Evolutionary conservation across 2,329 filamentous ascomycete species (phyloP).

Genomic region (Emergomyces africanus): DNA sequence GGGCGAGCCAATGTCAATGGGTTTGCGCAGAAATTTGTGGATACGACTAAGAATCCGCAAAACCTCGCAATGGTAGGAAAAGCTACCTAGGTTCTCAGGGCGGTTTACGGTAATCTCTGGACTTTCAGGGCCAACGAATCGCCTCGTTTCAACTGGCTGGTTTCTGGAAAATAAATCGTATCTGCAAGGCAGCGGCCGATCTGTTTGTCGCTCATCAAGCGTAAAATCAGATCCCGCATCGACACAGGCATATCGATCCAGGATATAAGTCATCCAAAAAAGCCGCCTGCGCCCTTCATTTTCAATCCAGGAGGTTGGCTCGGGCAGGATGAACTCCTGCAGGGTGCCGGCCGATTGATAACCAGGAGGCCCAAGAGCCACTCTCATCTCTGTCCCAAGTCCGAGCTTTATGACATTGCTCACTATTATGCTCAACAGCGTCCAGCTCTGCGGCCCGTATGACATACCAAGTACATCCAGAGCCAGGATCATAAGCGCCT

Average conservation of each 20-base stretch:
- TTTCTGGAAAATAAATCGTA: conserved; percentile 36
- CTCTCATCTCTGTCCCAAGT: conserved; percentile 29
- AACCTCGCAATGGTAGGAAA: conserved; percentile 36
- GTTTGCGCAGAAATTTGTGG: conserved; percentile 31
- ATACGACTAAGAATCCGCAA: conserved; percentile 32
- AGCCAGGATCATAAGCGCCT: conserved; percentile 31
- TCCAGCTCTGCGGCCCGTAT: conserved; percentile 33
- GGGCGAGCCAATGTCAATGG: conserved; percentile 29
- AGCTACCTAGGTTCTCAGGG: conserved; percentile 34
- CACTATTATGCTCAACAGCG: conserved; percentile 27
- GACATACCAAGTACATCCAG: conserved; percentile 33
- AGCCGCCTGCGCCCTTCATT: conserved; percentile 32
- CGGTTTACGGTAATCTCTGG: conserved; percentile 21
- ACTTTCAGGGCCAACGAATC: conserved; percentile 14
- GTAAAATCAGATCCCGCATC: conserved; percentile 34
- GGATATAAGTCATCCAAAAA: conserved; percentile 36
- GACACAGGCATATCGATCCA: conserved; percentile 34
- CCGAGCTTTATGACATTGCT: conserved; percentile 31
- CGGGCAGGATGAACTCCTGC: conserved; percentile 22
- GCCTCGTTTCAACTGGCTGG: conserved; percentile 32
- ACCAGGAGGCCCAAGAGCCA: conserved; percentile 25
- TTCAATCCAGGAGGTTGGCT: conserved; percentile 34
- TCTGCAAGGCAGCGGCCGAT: conserved; percentile 31
- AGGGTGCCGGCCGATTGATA: conserved; percentile 24
- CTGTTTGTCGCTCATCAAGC: conserved; percentile 29